Evolutionary conservation across 345 rosid genomes (phyloP).

Genomic region (Salix arbutifolia): DNA sequence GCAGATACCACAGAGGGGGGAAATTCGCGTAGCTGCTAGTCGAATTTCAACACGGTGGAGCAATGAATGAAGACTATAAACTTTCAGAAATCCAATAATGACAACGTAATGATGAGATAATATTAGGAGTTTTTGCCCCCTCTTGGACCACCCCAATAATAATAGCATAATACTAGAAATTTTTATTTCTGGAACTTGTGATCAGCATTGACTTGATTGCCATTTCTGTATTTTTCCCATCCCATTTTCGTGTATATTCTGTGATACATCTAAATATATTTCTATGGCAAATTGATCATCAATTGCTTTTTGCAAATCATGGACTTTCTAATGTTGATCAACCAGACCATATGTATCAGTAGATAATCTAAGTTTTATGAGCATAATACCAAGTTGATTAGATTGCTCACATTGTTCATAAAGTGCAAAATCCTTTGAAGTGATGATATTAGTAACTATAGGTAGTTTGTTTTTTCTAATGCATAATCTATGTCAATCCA

Average conservation of each 20-base stretch:
- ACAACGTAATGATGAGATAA: neutral
- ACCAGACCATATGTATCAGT: neutral
- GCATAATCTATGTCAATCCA: neutral
- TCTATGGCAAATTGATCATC: neutral
- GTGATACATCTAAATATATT: no score
- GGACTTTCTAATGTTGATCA: neutral
- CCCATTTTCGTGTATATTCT: neutral
- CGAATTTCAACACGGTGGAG: constrained; percentile 16
- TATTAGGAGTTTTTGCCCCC: constrained; percentile 9
- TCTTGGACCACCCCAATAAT: constrained; percentile 11
- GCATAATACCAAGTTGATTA: neutral
- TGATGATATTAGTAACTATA: neutral
- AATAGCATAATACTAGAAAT: neutral
- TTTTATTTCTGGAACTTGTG: neutral
- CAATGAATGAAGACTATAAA: constrained; percentile 14
- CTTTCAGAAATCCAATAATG: constrained; percentile 8
- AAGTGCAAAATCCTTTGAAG: neutral
- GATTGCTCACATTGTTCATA: neutral
- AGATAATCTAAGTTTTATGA: neutral
- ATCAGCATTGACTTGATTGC: neutral
- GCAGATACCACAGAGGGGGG: neutral
- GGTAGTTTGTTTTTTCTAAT: neutral
- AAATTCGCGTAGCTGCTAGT: neutral
- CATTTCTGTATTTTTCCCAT: neutral
- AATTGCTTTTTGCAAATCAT: neutral